phyloP scores from a whole-genome alignment of 345 rosid genomes.

The Eucalyptus tenuipes region DNA sequence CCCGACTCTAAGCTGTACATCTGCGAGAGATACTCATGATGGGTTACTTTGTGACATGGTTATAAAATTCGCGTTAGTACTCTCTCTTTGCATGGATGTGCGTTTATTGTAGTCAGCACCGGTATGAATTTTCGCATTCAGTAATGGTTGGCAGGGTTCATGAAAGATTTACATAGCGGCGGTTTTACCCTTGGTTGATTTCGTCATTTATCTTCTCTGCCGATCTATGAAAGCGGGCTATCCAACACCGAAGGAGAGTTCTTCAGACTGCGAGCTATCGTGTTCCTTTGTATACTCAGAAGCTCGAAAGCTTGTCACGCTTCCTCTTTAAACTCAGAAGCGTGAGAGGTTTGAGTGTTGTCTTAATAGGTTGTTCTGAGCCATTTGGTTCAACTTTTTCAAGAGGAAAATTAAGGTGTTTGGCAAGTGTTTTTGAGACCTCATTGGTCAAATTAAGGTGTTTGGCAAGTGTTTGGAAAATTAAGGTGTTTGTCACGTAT shows the following conservation, averaged over 20 bases:
- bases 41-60: not conserved
- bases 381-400: too few species aligned
- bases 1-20: not conserved
- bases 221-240: not conserved
- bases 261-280: not conserved
- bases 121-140: not conserved
- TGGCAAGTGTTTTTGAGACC: too few species aligned
- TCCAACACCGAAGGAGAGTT: not conserved
- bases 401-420: too few species aligned
- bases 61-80: not conserved
- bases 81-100: not conserved
- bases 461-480: too few species aligned
- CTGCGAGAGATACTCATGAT: not conserved
- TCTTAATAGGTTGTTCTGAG: not conserved
- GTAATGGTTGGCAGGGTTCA: not conserved
- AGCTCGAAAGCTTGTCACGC: not conserved
- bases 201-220: not conserved
- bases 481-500: too few species aligned
- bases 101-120: not conserved
- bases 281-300: too few species aligned
- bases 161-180: not conserved
- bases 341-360: not conserved
- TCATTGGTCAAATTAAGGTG: too few species aligned
- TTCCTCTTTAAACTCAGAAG: not conserved
- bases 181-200: not conserved